These are phyloP conservation scores for Aspergillus steynii DNA, from an alignment of 495 filamentous ascomycete genomes.

Conservation along the genomic window DNA sequence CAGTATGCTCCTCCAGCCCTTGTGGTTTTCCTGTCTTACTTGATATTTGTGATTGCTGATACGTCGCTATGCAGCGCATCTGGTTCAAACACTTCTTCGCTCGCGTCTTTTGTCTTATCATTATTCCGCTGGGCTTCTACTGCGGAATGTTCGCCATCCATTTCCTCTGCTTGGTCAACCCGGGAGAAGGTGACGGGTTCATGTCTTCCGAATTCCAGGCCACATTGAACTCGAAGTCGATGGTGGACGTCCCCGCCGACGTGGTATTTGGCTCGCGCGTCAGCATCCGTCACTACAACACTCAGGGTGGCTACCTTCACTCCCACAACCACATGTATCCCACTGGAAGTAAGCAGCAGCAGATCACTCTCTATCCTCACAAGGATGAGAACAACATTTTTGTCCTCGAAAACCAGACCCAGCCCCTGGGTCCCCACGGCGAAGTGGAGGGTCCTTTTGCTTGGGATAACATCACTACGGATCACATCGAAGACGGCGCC, in stretches of 20 bases:
- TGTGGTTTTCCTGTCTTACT: background rate
- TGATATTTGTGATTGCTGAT: constrained; percentile 12
- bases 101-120: constrained; percentile 85
- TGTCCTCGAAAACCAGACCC: constrained; percentile 92
- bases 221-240: constrained; percentile 91
- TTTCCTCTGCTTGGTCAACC: constrained; percentile 88
- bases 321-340: constrained; percentile 98
- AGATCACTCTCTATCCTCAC: constrained; percentile 96
- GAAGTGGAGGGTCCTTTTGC: constrained; percentile 77
- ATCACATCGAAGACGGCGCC: constrained; percentile 75
- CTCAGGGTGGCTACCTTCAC: constrained; percentile 95
- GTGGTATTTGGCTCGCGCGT: constrained; percentile 86
- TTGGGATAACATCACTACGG: constrained; percentile 73
- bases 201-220: constrained; percentile 99
- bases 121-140: constrained; percentile 89
- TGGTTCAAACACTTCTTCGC: constrained; percentile 97
- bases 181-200: constrained; percentile 96
- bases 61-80: constrained; percentile 53
- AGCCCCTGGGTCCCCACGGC: constrained; percentile 76
- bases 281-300: constrained; percentile 88
- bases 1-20: constrained; percentile 42
- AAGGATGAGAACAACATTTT: constrained; percentile 99
- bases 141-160: constrained; percentile 95
- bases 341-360: constrained; percentile 94
- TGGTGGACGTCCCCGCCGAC: constrained; percentile 93